phyloP scores from a whole-genome alignment of 148 eudicot species.

The Persicaria maculosa region DNA sequence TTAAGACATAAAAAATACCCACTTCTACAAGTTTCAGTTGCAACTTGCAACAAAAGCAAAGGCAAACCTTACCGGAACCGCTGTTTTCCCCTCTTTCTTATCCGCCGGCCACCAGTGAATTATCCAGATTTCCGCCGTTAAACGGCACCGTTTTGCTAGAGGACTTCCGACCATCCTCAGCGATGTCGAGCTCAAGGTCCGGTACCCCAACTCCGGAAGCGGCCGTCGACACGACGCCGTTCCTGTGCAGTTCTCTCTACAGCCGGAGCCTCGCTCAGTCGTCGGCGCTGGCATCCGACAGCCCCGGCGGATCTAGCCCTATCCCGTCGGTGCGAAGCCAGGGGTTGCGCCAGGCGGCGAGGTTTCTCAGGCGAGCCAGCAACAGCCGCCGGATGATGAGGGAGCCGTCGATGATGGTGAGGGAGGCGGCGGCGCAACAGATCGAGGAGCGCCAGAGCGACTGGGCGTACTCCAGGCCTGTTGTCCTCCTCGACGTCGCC shows the following conservation, averaged over 20 bases:
- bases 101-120: neutral
- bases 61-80: neutral
- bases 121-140: neutral
- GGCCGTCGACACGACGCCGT: slow-evolving; percentile 15
- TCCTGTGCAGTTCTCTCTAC: slow-evolving; percentile 14
- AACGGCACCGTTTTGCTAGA: neutral
- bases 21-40: neutral
- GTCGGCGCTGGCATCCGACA: neutral
- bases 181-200: slow-evolving; percentile 16
- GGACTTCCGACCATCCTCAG: neutral
- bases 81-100: neutral
- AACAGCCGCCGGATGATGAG: slow-evolving; percentile 18
- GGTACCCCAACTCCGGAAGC: slow-evolving; percentile 8
- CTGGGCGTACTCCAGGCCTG: slow-evolving; percentile 19
- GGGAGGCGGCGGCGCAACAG: slow-evolving; percentile 19
- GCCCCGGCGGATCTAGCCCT: neutral
- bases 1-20: neutral
- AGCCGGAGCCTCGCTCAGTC: slow-evolving; percentile 9
- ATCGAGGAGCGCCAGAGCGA: slow-evolving; percentile 21
- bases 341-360: slow-evolving; percentile 17
- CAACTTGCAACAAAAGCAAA: neutral
- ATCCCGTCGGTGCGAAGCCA: slow-evolving; percentile 15
- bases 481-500: slow-evolving; percentile 14
- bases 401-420: slow-evolving; percentile 21
- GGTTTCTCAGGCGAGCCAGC: slow-evolving; percentile 16